Percentiles rank a stretch among this genome's conserved stretches.
Evolutionary conservation across 768 basidiomycete genomes (phyloP).

Genomic region (Hygrocybe coccinea): DNA sequence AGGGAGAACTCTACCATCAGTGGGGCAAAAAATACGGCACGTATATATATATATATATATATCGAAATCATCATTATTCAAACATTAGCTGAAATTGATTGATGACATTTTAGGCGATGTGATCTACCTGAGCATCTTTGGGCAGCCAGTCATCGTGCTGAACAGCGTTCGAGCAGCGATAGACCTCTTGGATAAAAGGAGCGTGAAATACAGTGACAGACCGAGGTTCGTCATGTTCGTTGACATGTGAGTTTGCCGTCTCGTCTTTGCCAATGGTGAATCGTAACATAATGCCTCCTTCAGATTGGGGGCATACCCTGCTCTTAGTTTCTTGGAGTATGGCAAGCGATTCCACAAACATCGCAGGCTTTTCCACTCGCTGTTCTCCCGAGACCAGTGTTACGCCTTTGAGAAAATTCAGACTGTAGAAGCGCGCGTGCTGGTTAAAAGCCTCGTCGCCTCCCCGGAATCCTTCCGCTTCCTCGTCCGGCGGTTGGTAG

Average conservation of each 20-base stretch:
- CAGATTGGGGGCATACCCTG: slow-evolving; percentile 3
- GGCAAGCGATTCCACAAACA: slow-evolving; percentile 4
- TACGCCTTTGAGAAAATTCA: too few relatives aligned
- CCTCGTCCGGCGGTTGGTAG: not conserved
- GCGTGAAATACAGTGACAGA: slow-evolving; percentile 28
- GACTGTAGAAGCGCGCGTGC: not conserved
- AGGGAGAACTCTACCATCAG: too few relatives aligned
- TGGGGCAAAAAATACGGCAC: too few relatives aligned
- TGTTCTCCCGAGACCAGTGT: too few relatives aligned
- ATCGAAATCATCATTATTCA: too few relatives aligned
- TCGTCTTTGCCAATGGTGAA: not conserved
- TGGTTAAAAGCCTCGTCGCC: slow-evolving; percentile 22
- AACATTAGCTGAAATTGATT: not conserved
- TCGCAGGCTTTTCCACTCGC: too few relatives aligned
- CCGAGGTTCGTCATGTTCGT: slow-evolving; percentile 10
- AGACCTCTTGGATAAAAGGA: slow-evolving; percentile 27
- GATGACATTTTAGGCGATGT: slow-evolving; percentile 19
- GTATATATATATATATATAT: too few relatives aligned
- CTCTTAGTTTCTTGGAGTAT: slow-evolving; percentile 3
- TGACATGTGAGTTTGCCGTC: not conserved
- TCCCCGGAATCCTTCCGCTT: slow-evolving; percentile 15
- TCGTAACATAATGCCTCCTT: not conserved
- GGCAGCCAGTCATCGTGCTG: slow-evolving; percentile 24
- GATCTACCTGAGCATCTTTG: slow-evolving; percentile 21
- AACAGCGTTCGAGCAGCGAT: slow-evolving; percentile 21